phyloP scores from a whole-genome alignment of 805 yeast genomes.

The Yamadazyma paraphyllophila region DNA sequence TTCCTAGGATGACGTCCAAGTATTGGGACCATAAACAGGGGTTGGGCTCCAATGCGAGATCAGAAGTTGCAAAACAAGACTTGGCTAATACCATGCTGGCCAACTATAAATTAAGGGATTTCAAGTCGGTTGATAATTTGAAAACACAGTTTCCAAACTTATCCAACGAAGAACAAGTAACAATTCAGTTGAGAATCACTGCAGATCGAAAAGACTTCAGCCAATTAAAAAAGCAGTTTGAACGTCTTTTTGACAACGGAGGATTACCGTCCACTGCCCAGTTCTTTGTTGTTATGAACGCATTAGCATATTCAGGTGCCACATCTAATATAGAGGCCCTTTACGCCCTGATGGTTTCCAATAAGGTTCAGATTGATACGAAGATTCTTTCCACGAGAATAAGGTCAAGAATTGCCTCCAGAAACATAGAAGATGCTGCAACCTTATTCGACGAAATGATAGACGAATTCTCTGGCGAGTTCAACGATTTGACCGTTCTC shows the following conservation, averaged over 20 bases:
- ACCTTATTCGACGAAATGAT: conserved; percentile 27
- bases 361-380: conserved; percentile 48
- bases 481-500: background rate
- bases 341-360: conserved; percentile 44
- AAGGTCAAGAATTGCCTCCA: conserved; percentile 34
- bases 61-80: conserved; percentile 16
- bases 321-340: conserved; percentile 47
- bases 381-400: conserved; percentile 46
- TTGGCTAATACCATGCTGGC: conserved; percentile 33
- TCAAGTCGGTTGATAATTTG: conserved; percentile 22
- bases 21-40: conserved; percentile 10
- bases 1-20: conserved; percentile 2
- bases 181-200: conserved; percentile 45
- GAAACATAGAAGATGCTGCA: conserved; percentile 34
- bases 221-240: conserved; percentile 54
- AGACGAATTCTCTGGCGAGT: background rate
- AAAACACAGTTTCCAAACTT: conserved; percentile 38
- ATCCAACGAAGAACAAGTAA: conserved; percentile 48
- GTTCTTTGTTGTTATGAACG: conserved; percentile 59
- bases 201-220: conserved; percentile 51
- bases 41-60: background rate
- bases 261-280: conserved; percentile 52
- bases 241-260: conserved; percentile 52
- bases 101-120: conserved; percentile 18
- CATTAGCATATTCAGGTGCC: conserved; percentile 53